Percentiles rank a stretch among this genome's conserved stretches.
phyloP scores from a whole-genome alignment of 176 grass and related monocot genomes.

The Poa annua region DNA sequence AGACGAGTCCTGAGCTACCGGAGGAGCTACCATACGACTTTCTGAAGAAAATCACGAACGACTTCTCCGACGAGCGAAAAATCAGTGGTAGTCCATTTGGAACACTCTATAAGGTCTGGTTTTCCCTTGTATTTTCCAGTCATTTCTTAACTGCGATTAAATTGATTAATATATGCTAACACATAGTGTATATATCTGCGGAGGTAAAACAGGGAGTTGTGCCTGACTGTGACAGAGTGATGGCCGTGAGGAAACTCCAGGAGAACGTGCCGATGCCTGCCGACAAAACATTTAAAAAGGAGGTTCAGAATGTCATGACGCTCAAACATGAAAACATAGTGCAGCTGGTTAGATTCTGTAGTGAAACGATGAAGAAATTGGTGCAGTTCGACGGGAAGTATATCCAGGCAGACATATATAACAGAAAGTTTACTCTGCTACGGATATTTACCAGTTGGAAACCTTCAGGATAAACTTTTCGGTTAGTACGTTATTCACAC shows the following conservation, averaged over 20 bases:
- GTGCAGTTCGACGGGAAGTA: neutral
- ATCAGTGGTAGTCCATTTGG: conserved; percentile 46
- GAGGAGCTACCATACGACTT: conserved; percentile 13
- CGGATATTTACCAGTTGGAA: conserved; percentile 38
- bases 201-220: conserved; percentile 20
- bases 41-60: conserved; percentile 17
- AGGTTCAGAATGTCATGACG: no score
- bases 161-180: neutral
- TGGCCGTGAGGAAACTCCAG: conserved; percentile 39
- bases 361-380: conserved; percentile 16
- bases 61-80: conserved; percentile 8
- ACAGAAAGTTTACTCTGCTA: conserved; percentile 36
- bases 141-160: neutral
- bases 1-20: neutral
- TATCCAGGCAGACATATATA: neutral
- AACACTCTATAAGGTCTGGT: conserved; percentile 37
- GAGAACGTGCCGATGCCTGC: neutral
- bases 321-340: conserved; percentile 41
- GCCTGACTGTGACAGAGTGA: neutral
- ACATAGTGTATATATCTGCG: neutral
- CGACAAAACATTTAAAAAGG: conserved; percentile 17
- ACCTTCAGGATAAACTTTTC: conserved; percentile 37
- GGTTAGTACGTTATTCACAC: neutral
- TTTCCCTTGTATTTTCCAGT: neutral
- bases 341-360: conserved; percentile 34